Base-by-base conservation (phyloP, 2,329 filamentous ascomycete species). In the Microdochium trichocladiopsis region DNA sequence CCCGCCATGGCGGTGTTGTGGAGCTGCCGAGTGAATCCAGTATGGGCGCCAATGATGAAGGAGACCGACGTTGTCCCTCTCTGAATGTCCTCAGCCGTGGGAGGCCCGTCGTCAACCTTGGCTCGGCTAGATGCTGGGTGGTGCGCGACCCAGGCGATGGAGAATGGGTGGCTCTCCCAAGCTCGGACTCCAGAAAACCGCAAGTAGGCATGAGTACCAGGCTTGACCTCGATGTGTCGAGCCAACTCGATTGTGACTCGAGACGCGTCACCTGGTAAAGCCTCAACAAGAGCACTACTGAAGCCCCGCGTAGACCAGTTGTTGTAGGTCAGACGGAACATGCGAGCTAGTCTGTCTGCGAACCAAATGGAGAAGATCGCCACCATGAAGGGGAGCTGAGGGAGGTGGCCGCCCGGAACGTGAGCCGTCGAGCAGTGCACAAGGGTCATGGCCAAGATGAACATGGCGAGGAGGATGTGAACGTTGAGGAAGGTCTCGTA, bases 401-500 rank as follows among this genome's bases (percentile, higher is more conserved):
- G 80, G 4, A 45, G 41, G 18, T 91, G 78, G 12, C 79, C 77
- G 51, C 90, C 83, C 14, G 81, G 69, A 28, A 90, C 72, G 3
- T 75, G 69, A 25, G 89, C 81, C 10, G 88, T 74, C 47, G 82
- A 76, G 61, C 90, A 83, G 72, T 97, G 94, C 36, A 92, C 74
- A 79, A 86, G 94, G 9, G 92, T 84, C 61, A 84, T 86, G 52
- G 81, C 75, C 50, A 96, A 80, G 48, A 77, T 74, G 51, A 89
- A 64, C 33, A 86, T 68, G 37, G 86, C 90, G 50, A 95, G 72
- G 36, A 88, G 68, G 60, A 95, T 91, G 71, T 97, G 94, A 25
- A 87, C 71, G 65, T 88, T 90, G 61, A 97, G 79, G 72, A 99
- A 99, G 1, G 90, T 95, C 72, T 99, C 94, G 73, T 99, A 99